Conservation (phyloP, 352 stramenopile species). For the Peronospora destructor region DNA sequence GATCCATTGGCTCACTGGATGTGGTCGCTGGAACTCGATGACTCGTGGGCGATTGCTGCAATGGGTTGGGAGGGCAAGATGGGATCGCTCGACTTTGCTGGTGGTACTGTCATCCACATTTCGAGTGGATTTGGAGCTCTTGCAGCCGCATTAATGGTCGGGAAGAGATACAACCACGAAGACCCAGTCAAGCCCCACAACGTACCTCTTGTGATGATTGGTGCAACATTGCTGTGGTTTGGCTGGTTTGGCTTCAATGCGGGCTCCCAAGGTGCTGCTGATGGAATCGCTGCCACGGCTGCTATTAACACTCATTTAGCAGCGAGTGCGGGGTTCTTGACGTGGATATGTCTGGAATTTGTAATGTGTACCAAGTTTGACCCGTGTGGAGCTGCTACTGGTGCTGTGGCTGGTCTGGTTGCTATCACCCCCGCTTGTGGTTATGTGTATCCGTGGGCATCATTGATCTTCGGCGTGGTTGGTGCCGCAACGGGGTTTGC, state of each 20-base stretch:
- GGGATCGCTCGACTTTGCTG: constrained; percentile 74
- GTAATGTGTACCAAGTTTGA: constrained; percentile 47
- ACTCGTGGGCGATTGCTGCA: constrained; percentile 33
- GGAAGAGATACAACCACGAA: constrained; percentile 65
- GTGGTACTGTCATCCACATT: constrained; percentile 81
- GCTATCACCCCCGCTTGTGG: constrained; percentile 62
- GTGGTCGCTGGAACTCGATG: constrained; percentile 65
- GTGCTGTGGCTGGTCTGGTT: constrained; percentile 58
- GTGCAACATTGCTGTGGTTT: constrained; percentile 67
- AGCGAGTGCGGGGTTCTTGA: constrained; percentile 53
- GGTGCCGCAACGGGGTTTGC: constrained; percentile 42
- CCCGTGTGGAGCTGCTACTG: constrained; percentile 50
- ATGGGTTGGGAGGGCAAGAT: constrained; percentile 67
- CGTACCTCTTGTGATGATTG: constrained; percentile 82
- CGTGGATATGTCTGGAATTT: constrained; percentile 61
- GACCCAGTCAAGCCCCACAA: constrained; percentile 79
- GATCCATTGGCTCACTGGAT: constrained; percentile 81
- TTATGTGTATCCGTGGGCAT: constrained; percentile 63
- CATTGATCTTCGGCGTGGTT: constrained; percentile 65
- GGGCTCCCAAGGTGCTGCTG: constrained; percentile 47
- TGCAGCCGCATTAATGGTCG: constrained; percentile 60
- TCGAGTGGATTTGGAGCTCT: constrained; percentile 75
- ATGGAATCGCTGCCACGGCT: constrained; percentile 58
- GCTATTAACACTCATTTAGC: constrained; percentile 74
- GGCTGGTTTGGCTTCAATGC: constrained; percentile 84